phyloP scores from a whole-genome alignment of 805 yeast genomes.

The Dipodascopsis tothii region DNA sequence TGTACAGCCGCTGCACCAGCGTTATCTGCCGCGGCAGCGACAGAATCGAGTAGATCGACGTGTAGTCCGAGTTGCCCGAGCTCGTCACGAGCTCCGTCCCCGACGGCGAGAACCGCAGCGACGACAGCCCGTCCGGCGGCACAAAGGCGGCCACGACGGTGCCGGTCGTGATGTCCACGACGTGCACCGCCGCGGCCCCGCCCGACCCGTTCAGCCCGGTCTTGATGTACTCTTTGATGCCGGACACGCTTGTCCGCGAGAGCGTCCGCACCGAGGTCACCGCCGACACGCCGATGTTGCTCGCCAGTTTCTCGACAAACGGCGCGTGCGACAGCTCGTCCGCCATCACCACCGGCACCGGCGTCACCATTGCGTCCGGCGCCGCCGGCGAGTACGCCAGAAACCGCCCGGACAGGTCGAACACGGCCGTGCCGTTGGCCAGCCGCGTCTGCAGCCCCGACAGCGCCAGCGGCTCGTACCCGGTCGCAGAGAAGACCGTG shows the following conservation, averaged over 20 bases:
- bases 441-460: neutral
- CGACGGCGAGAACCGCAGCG: neutral
- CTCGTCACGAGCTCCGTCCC: neutral
- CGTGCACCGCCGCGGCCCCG: neutral
- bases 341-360: neutral
- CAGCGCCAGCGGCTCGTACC: neutral
- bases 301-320: neutral
- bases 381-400: slow-evolving; percentile 3
- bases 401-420: slow-evolving; percentile 2
- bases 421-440: neutral
- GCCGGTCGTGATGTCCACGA: neutral
- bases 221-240: neutral
- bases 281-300: neutral
- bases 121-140: neutral
- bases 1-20: neutral
- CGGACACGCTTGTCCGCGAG: neutral
- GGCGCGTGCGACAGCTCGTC: neutral
- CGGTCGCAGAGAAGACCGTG: neutral
- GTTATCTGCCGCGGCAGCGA: neutral
- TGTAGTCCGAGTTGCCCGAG: neutral
- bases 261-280: neutral
- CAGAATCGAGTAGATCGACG: neutral
- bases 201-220: neutral
- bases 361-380: neutral
- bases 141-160: neutral